Conservation (phyloP, 768 basidiomycete genomes). For the Termitomyces sp. region DNA sequence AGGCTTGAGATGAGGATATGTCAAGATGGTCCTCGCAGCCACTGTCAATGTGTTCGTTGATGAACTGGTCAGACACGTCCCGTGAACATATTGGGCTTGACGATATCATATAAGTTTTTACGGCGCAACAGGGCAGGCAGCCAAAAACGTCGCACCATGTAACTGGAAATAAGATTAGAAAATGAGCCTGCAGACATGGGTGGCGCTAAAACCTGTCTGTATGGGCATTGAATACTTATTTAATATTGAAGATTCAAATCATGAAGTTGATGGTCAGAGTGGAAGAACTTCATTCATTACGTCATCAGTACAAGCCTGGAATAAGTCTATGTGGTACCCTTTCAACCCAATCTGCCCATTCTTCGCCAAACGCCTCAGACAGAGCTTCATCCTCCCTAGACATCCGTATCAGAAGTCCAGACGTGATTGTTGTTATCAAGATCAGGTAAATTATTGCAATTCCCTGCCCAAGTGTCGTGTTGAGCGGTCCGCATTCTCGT, state of each 20-base stretch:
- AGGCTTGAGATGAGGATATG: slow-evolving; percentile 8
- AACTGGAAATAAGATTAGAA: slow-evolving; percentile 11
- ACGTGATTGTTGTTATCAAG: slow-evolving; percentile 27
- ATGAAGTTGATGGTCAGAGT: not conserved
- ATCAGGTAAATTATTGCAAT: slow-evolving; percentile 21
- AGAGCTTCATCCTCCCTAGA: slow-evolving; percentile 43
- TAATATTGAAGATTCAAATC: not conserved
- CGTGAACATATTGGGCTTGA: slow-evolving; percentile 48
- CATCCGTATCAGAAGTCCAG: slow-evolving; percentile 37
- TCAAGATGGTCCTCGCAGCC: slow-evolving; percentile 28
- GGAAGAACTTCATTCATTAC: slow-evolving; percentile 1
- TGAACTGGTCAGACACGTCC: slow-evolving; percentile 34
- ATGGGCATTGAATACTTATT: not conserved
- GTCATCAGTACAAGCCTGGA: slow-evolving; percentile 39
- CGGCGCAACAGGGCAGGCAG: not conserved
- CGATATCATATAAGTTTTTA: not conserved
- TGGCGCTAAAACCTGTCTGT: slow-evolving; percentile 8
- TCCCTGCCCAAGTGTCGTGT: slow-evolving; percentile 26
- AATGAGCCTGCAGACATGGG: not conserved
- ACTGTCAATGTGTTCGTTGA: slow-evolving; percentile 53
- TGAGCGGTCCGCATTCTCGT: slow-evolving; percentile 36
- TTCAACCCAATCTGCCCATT: slow-evolving; percentile 42
- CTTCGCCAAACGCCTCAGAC: slow-evolving; percentile 33
- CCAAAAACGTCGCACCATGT: slow-evolving; percentile 11
- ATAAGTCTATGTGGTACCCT: slow-evolving; percentile 46